Evolutionary conservation across 1,284 basidiomycete species (phyloP).

Genomic region (Neotropicomus parvogracilis): DNA sequence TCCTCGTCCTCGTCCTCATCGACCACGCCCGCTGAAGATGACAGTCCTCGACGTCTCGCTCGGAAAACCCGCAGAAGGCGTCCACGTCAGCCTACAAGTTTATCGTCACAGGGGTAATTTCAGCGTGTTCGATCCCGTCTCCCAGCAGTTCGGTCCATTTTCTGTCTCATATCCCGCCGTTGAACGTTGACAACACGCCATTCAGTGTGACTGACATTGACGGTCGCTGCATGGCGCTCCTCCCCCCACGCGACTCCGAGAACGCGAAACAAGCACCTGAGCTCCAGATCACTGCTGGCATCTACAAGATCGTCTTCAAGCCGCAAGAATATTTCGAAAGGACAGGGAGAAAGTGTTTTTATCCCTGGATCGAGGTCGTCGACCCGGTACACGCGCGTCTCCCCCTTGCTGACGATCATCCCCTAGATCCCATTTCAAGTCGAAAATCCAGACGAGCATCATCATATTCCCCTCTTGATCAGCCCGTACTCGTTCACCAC

Average conservation of each 20-base stretch:
- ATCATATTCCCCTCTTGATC: slow-evolving; percentile 88
- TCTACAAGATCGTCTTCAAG: slow-evolving; percentile 84
- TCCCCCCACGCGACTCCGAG: slow-evolving; percentile 48
- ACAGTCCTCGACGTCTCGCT: slow-evolving; percentile 81
- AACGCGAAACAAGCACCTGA: slow-evolving; percentile 42
- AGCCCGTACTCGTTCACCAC: slow-evolving; percentile 93
- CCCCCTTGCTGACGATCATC: slow-evolving; percentile 8
- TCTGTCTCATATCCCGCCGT: background rate
- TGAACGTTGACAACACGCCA: background rate
- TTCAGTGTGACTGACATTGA: slow-evolving; percentile 74
- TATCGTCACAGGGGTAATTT: slow-evolving; percentile 32
- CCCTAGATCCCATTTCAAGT: slow-evolving; percentile 73
- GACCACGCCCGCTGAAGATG: background rate
- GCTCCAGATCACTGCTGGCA: slow-evolving; percentile 45
- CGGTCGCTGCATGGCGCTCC: slow-evolving; percentile 75
- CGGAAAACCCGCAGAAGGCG: slow-evolving; percentile 74
- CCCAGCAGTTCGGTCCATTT: slow-evolving; percentile 49
- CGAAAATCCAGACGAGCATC: slow-evolving; percentile 70
- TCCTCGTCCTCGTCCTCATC: background rate
- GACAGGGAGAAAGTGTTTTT: slow-evolving; percentile 68
- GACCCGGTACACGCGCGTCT: background rate
- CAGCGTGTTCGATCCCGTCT: slow-evolving; percentile 51
- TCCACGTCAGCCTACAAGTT: slow-evolving; percentile 59
- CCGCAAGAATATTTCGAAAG: slow-evolving; percentile 79
- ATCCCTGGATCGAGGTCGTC: slow-evolving; percentile 82